Evolutionary conservation across 2,329 filamentous ascomycete species (phyloP), one percentile per base, ranked within the genome.

Genomic region (Cyphellophora attinorum): DNA sequence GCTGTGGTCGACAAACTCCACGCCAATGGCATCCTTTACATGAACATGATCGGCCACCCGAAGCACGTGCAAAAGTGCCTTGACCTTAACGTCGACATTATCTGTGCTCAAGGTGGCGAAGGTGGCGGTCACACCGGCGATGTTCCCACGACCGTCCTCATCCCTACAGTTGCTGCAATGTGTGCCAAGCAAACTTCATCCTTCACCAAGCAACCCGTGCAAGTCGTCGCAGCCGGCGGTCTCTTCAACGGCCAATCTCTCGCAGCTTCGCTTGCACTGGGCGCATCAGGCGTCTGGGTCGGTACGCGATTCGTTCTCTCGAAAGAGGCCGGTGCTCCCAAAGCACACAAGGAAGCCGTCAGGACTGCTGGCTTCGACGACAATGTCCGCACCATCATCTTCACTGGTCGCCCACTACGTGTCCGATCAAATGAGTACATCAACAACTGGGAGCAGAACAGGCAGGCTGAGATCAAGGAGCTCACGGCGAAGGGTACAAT

Each of bases 11-110:
- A 96, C 48, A 81, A 76, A 57, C 78, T 98, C 30, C 91, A 98
- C 74, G 74, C 77, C 56, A 68, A 77, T 54, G 88, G 88, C 49
- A 75, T 98, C 50, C 73, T 93, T 49, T 46, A 46, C 34, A 45
- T 43, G 91, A 98, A 98, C 79, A 98, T 98, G 91, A 88, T 98
- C 59, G 91, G 91, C 49, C 91, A 98, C 73, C 89, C 91, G 56
- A 98, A 98, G 79, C 91, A 98, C 68, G 89, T 94, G 45, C 75
- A 85, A 65, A 98, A 96, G 74, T 93, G 85, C 63, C 73, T 98
- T 44, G 85, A 89, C 33, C 74, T 88, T 39, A 91, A 88, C 47
- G 85, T 79, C 51, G 91, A 98, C 64, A 82, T 98, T 53, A 96
- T 98, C 68, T 96, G 89, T 69, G 91, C 91, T 34, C 91, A 98